Evolutionary conservation across 75 land plant species (phyloP), one percentile per base, ranked within the genome.

Genomic region (Cryptomeria japonica): DNA sequence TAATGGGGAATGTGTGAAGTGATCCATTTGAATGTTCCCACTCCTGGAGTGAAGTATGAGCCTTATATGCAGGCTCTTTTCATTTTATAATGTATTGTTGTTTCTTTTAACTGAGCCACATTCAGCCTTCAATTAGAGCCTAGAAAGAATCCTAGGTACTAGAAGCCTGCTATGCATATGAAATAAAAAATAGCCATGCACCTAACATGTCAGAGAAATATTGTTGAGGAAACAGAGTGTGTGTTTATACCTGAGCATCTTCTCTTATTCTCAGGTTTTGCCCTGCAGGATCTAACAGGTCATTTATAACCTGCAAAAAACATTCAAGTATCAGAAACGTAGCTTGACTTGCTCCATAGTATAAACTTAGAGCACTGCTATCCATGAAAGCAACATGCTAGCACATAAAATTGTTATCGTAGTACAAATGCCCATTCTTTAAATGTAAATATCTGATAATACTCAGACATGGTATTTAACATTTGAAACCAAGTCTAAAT

Each of bases 261-360:
- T 95, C 97, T 58, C 97, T 87, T 47, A 96, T 87, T 79, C 96
- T 75, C 53, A 96, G 87, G 70, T 96, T 96, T 85, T 96, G 96
- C 11, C 96, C 97, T 6, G 92, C 92, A 58, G 97, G 96, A 88
- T 96, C 94, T 80, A 96, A 92, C 86, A 96, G 91, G 84, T 96
- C 96, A 92, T 96, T 96, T 28, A 96, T 96, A 86, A 96, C 96
- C 97, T 96, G 90, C 75, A 91, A 31, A 56, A 5, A 55, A 85
- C 12, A 85, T 85, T 32, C 0, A 51, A 19, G 25, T 82, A 46
- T n/a, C 16, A 82, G 47, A 28, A 14, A 46, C 25, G 11, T 10
- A 34, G 41, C n/a, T 46, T 44, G 47, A 2, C 31, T 46, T 31
- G 14, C n/a, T 3, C 13, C 34, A 10, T 13, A 13, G 3, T 46